These are phyloP conservation scores for Stramenopiles sp. DNA, from an alignment of 352 stramenopile genomes.

Conservation along the genomic window DNA sequence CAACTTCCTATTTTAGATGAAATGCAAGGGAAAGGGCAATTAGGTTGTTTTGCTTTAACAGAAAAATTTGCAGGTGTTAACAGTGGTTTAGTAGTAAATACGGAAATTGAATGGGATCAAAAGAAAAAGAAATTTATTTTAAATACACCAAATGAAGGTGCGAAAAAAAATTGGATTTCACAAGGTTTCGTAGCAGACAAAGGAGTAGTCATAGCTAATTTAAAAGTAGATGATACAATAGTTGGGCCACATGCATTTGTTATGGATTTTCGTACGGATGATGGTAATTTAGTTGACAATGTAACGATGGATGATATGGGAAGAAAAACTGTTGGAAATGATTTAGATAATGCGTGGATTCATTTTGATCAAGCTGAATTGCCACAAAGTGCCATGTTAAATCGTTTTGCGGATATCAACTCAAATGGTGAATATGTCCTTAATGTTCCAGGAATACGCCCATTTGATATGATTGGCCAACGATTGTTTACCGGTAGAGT, in stretches of 20 bases:
- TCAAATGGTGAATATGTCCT: conserved; percentile 17
- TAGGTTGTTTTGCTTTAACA: conserved; percentile 26
- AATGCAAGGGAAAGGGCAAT: conserved; percentile 14
- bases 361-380: conserved; percentile 21
- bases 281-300: conserved; percentile 16
- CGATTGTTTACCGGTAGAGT: conserved; percentile 24
- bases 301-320: conserved; percentile 25
- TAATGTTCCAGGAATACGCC: not conserved
- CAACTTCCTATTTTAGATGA: conserved; percentile 18
- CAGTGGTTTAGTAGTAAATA: conserved; percentile 23
- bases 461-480: conserved; percentile 21
- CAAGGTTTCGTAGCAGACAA: conserved; percentile 20
- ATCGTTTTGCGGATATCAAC: conserved; percentile 18
- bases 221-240: conserved; percentile 19
- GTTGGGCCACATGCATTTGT: conserved; percentile 24
- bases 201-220: conserved; percentile 21
- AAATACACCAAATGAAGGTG: conserved; percentile 21
- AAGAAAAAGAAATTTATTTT: conserved; percentile 20
- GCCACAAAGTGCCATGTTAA: conserved; percentile 13
- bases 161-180: conserved; percentile 28
- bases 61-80: conserved; percentile 25
- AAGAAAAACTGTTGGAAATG: conserved; percentile 23
- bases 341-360: conserved; percentile 27
- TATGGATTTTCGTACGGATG: conserved; percentile 20
- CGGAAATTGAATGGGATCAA: conserved; percentile 18